Evolutionary conservation across 2,329 filamentous ascomycete species (phyloP).

Genomic region (Fusarium sp.): DNA sequence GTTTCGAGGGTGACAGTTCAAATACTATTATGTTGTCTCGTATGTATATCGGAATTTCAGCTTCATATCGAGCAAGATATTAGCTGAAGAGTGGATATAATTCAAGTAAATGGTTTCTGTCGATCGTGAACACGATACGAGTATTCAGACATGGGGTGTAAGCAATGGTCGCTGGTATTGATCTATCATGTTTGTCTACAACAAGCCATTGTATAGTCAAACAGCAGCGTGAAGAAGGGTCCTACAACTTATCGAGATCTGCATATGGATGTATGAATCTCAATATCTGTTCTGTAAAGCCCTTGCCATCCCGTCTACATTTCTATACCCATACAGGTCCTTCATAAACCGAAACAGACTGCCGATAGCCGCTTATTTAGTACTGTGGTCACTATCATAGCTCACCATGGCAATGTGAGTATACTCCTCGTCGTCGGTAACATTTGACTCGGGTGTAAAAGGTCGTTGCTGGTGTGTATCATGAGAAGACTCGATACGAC

Average conservation of each 20-base stretch:
- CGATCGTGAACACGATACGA: background rate
- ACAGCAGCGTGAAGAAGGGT: background rate
- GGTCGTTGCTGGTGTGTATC: slow-evolving; percentile 32
- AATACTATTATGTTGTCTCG: too few relatives aligned
- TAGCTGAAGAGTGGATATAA: background rate
- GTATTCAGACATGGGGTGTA: background rate
- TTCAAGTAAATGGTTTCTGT: background rate
- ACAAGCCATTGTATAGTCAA: background rate
- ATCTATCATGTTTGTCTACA: background rate
- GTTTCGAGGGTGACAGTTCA: background rate
- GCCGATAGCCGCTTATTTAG: background rate
- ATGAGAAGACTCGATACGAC: slow-evolving; percentile 21
- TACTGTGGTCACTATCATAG: slow-evolving; percentile 46
- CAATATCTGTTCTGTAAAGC: background rate
- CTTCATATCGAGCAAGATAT: background rate
- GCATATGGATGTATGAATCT: background rate
- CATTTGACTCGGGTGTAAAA: slow-evolving; percentile 43
- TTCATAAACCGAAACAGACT: background rate
- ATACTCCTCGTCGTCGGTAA: slow-evolving; percentile 51
- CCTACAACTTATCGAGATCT: background rate
- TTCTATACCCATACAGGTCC: background rate
- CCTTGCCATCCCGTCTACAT: background rate
- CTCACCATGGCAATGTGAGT: slow-evolving; percentile 53
- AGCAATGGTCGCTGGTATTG: background rate
- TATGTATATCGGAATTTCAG: background rate